These are phyloP conservation scores for Globisporangium megalacanthum DNA, from an alignment of 352 stramenopile species.

Conservation along the genomic window DNA sequence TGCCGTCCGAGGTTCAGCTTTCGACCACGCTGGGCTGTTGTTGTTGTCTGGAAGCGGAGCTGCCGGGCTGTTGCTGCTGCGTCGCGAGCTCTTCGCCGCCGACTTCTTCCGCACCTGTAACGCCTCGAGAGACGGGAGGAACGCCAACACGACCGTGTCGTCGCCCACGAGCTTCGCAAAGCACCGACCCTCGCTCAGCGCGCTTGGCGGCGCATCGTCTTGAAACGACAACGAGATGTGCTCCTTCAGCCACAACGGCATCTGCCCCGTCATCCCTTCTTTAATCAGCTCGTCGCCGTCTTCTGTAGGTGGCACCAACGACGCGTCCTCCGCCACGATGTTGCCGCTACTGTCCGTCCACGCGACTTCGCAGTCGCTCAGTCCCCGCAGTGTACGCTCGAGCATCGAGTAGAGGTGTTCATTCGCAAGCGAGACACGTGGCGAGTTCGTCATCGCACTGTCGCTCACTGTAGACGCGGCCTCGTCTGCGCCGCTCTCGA, in stretches of 20 bases:
- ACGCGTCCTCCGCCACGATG: conserved; percentile 15
- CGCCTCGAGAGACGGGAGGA: conserved; percentile 64
- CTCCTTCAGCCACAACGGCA: conserved; percentile 72
- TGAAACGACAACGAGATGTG: conserved; percentile 38
- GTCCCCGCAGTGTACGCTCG: conserved; percentile 57
- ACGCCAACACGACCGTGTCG: conserved; percentile 67
- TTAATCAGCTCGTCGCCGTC: conserved; percentile 36
- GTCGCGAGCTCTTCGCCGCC: conserved; percentile 3
- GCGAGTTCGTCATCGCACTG: neutral
- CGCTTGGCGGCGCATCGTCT: conserved; percentile 22
- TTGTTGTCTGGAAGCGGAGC: conserved; percentile 2
- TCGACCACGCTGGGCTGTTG: conserved; percentile 1
- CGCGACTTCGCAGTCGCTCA: conserved; percentile 82
- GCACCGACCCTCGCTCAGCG: conserved; percentile 73
- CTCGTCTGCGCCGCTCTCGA: conserved; percentile 32
- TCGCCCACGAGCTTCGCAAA: conserved; percentile 81
- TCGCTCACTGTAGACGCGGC: conserved; percentile 5
- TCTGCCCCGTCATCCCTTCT: conserved; percentile 43
- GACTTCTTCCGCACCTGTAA: conserved; percentile 39
- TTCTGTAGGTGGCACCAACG: conserved; percentile 9
- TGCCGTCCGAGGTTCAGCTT: conserved; percentile 1
- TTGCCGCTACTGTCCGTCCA: conserved; percentile 77
- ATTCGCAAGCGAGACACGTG: conserved; percentile 47
- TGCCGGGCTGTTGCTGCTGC: conserved; percentile 3
- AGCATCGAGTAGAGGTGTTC: conserved; percentile 86